These are phyloP conservation scores for Cyclospora cayetanensis DNA, from an alignment of 169 alveolate genomes.

Conservation along the genomic window DNA sequence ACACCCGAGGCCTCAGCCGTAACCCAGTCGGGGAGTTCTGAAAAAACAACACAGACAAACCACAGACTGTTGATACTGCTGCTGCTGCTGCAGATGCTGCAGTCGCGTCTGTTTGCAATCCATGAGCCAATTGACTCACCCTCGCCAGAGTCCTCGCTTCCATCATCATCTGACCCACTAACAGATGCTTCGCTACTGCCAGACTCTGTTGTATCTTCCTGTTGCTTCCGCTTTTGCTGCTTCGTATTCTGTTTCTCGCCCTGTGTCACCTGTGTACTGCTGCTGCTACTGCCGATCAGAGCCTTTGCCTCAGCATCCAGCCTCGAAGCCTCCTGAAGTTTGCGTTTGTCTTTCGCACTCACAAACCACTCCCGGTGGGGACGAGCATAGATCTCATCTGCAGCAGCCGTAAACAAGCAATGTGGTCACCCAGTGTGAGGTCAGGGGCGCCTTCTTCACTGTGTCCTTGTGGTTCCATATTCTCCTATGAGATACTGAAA, in stretches of 20 bases:
- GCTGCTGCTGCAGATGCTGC: background rate
- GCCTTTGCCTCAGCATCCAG: background rate
- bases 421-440: background rate
- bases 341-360: slow-evolving; percentile 32
- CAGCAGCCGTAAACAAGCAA: background rate
- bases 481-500: too few relatives aligned
- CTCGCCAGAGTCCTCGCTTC: background rate
- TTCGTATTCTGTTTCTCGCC: background rate
- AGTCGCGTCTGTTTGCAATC: background rate
- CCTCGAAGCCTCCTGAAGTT: background rate
- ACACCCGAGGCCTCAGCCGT: background rate
- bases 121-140: background rate
- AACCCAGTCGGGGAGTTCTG: background rate
- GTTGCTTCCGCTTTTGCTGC: background rate
- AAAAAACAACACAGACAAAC: background rate
- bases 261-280: background rate
- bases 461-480: background rate
- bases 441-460: background rate
- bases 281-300: background rate
- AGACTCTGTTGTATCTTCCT: background rate
- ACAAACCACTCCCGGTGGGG: slow-evolving; percentile 65
- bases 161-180: background rate
- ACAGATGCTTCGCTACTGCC: background rate
- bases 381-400: slow-evolving; percentile 65
- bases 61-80: background rate